Evolutionary conservation across 768 basidiomycete genomes (phyloP), one percentile per base, ranked within the genome.

Genomic region (Pleurotus tuoliensis): DNA sequence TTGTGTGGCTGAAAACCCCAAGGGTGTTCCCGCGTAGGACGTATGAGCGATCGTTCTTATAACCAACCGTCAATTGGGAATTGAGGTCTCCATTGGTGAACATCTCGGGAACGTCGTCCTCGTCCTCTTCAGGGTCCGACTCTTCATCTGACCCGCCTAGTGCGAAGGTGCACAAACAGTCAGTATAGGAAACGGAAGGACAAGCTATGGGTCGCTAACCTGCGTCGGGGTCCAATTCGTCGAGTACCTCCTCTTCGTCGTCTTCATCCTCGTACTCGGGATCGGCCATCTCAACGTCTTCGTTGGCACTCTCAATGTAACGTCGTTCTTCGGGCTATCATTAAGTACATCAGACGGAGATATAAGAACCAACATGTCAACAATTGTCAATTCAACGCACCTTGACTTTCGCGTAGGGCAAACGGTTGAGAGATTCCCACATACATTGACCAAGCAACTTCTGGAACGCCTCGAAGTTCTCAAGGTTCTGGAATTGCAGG

Each of bases 1-100:
- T 80, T 2, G 83, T 78, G 64, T 90, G 90, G 56, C 81, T 86
- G 76, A 95, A 97, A 22, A 94, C 91, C 13, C 93, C 93, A 52
- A 97, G 94, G 65, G 88, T 92, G 71, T 84, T 89, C 40, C 94
- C 95, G 45, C 94, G 86, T 37, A 93, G 87, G 57, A 98, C 94
- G 65, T 92, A 97, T 9, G 94, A 93, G 25, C 95, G 81, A 64
- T 97, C 94, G 58, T 94, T 92, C 73, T 92, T 94, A 79, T 97
- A 95, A 9, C 96, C 96, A 40, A 98, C 87, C 3, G 91, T 92
- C 38, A 98, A 80, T 60, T 93, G 90, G 4, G 91, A 90, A 69
- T 98, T 98, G 59, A 80, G 80, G 27, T 86, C 87, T 24, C 87
- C 87, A 40, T 78, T 75, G 13, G 73, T 61, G 45, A 76, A 71